Evolutionary conservation across 306 rosid genomes (phyloP), one percentile per base, ranked within the genome.

Genomic region (Acacia confusa): DNA sequence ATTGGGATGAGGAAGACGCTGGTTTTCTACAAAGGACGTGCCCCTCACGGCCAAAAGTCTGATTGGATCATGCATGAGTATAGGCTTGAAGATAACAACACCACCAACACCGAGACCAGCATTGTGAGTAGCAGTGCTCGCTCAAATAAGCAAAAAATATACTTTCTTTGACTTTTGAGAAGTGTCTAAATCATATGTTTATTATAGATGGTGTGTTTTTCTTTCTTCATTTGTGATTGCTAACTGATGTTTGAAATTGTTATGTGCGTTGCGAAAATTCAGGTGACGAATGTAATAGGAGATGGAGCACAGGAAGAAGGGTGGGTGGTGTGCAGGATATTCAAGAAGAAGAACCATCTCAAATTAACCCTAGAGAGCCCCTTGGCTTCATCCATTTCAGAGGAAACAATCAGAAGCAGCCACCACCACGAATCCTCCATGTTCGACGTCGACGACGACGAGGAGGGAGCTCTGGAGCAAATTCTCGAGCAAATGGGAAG

Each of bases 31-130:
- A 92, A 87, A 79, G 99, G 99, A 40, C 89, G 99, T 9, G 99
- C 99, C 20, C 99, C 99, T 34, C 99, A 93, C 9, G 99, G 99
- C 65, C 94, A 79, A 7, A 95, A 95, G 73, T 95, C 97, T 3
- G 97, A 93, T 72, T 95, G 98, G 98, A 95, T 95, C 85, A 95
- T 95, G 98, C 99, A 95, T 71, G 99, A 95, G 70, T 95, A 95
- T 52, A 88, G 99, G 25, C 91, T 93, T 1, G 98, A 95, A 14
- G 98, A 93, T 20, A 93, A 52, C 79, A 89, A 70, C 82, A 63
- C 6, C 82, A 55, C 6, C 4, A 86, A 64, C 82, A 61, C 4
- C 2, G 81, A 81, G 69, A 40, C 83, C 53, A 85, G 41, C 71
- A 73, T 84, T 88, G 97, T 95, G 83, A 86, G 94, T 72, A 16